A percentile compares a stretch with the other conserved stretches of the same genome.
phyloP scores from a whole-genome alignment of 768 basidiomycete genomes.

The Lanmaoa pseudosensibilis region DNA sequence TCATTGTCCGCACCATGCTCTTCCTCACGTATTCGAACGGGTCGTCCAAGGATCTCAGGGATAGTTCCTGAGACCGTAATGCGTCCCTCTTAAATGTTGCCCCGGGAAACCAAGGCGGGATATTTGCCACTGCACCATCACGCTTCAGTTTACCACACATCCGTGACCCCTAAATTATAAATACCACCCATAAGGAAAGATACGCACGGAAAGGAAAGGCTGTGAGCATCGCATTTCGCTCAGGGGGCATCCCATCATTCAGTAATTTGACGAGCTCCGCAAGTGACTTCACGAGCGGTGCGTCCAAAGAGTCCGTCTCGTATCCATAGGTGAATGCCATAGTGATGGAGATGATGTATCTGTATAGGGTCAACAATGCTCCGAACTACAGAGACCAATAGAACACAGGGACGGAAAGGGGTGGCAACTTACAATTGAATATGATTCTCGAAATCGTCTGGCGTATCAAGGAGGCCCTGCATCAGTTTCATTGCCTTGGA shows the following conservation, averaged over 20 bases:
- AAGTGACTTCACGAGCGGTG: constrained; percentile 27
- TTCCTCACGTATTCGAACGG: constrained; percentile 31
- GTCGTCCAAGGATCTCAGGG: constrained; percentile 22
- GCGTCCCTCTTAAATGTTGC: constrained; percentile 31
- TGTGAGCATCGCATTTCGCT: constrained; percentile 28
- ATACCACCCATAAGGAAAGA: neutral
- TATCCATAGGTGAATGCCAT: constrained; percentile 34
- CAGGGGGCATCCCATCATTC: constrained; percentile 25
- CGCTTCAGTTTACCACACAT: neutral
- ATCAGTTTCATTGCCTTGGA: constrained; percentile 22
- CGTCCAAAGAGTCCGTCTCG: constrained; percentile 26
- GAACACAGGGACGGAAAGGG: neutral
- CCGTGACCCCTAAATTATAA: neutral
- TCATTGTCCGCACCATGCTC: constrained; percentile 22
- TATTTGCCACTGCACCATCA: constrained; percentile 22
- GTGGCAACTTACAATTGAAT: constrained; percentile 19
- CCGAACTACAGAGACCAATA: neutral
- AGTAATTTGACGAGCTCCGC: constrained; percentile 24
- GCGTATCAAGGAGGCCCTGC: constrained; percentile 22
- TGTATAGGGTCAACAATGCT: constrained; percentile 2
- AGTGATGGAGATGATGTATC: constrained; percentile 34
- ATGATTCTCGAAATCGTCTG: constrained; percentile 26
- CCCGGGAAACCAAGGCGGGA: constrained; percentile 33
- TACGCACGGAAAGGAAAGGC: constrained; percentile 32
- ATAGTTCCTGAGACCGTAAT: constrained; percentile 26